A percentile compares a stretch with the other conserved stretches of the same genome.
Conservation (phyloP, 2,329 filamentous ascomycete genomes). For the Seiridium unicorne region DNA sequence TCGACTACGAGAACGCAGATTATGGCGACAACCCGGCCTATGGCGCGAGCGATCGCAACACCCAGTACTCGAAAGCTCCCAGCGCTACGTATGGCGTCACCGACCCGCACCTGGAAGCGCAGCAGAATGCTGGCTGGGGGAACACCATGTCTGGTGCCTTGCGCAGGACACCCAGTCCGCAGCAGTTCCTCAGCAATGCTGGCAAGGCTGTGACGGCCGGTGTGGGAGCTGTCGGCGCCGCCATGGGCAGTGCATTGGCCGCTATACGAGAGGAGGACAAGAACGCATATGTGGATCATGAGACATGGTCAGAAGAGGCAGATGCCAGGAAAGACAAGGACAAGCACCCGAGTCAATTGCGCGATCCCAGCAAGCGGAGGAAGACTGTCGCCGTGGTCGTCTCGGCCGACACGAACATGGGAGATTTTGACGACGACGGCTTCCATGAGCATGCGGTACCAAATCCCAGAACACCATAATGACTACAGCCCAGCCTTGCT, state of each 20-base stretch:
- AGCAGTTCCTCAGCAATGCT: constrained; percentile 83
- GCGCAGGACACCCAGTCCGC: constrained; percentile 78
- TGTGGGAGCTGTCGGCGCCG: constrained; percentile 78
- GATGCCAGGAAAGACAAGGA: constrained; percentile 61
- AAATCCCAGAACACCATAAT: constrained; percentile 14
- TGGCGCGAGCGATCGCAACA: constrained; percentile 34
- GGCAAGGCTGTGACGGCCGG: constrained; percentile 79
- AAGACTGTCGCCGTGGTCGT: constrained; percentile 88
- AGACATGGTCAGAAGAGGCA: constrained; percentile 89
- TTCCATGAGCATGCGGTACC: constrained; percentile 81
- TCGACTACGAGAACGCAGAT: constrained; percentile 48
- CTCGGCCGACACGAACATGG: constrained; percentile 68
- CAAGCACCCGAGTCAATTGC: constrained; percentile 27
- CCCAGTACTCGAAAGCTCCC: constrained; percentile 36
- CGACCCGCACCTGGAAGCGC: constrained; percentile 31
- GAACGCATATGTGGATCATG: constrained; percentile 78
- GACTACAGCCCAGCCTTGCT: not conserved
- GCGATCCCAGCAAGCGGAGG: constrained; percentile 47
- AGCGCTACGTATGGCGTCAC: constrained; percentile 42
- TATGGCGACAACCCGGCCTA: constrained; percentile 51
- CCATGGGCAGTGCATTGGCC: constrained; percentile 77
- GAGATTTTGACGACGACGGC: constrained; percentile 56
- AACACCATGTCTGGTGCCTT: constrained; percentile 78
- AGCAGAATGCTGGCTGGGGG: constrained; percentile 58
- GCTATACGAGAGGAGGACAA: constrained; percentile 83